Base-by-base conservation (phyloP, 768 basidiomycete species). In the Xerocomellus intermedius region DNA sequence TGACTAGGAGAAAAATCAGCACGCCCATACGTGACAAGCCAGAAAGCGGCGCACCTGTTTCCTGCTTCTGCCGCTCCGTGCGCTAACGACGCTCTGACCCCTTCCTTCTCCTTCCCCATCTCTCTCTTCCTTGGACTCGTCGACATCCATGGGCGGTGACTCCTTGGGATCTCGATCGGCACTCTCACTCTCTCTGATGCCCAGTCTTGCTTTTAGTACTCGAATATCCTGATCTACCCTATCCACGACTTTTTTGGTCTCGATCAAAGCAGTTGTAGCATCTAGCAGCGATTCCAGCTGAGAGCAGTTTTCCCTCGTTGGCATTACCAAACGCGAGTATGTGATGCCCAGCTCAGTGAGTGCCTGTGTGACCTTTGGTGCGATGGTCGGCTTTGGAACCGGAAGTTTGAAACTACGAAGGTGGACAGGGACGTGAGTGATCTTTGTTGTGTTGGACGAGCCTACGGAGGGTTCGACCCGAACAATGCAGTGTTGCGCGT, bases 321-420 rank as follows among this genome's bases (percentile, higher is more conserved):
- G 97, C 94, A 98, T 98, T 56, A 96, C 90, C 47, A 99, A 80
- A 12, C 89, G 84, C 16, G 80, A 80, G 52, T 84, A 77, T 16
- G 80, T 79, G 12, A 97, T 74, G 14, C 87, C 86, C 12, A 95
- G 78, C 71, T 98, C 94, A 8, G 78, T 68, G 16, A 98, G 79
- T 14, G 87, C 80, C 55, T 87, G 85, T 9, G 84, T 78, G 62
- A 98, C 83, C 66, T 94, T 92, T 16, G 85, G 83, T 3, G 84
- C 81, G 22, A 87, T 77, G 37, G 84, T 79, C 5, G 85, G 76
- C 68, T 94, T 96, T 16, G 92, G 90, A 33, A 77, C 71, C 1
- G 93, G 87, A 26, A 97, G 77, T 69, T 92, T 95, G 68, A 86
- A 86, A 8, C 91, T 93, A 30, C 97, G 94, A 46, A 96, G 80